A percentile compares a stretch with the other conserved stretches of the same genome.
Conservation (phyloP, 139 green algal genomes). For the Chlorokybus atmophyticus region DNA sequence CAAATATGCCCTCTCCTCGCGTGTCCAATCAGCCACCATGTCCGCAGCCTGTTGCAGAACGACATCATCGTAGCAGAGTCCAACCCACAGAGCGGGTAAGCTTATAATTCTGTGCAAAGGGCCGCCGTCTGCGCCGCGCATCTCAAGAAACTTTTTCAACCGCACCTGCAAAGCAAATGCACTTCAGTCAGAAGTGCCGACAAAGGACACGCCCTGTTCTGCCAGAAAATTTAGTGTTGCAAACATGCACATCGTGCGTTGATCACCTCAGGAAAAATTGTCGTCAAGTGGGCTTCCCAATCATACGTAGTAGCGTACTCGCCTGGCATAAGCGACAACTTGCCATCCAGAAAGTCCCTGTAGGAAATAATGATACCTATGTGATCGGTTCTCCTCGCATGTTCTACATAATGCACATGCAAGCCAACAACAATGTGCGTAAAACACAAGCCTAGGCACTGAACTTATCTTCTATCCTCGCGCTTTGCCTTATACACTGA, state of each 20-base stretch:
- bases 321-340: conserved; percentile 61
- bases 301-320: conserved; percentile 74
- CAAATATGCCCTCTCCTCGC: conserved; percentile 62
- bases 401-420: too few species aligned
- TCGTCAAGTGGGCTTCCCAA: conserved; percentile 92
- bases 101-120: conserved; percentile 80
- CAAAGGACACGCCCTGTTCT: too few species aligned
- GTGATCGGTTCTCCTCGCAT: too few species aligned
- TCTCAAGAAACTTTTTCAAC: conserved; percentile 92
- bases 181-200: too few species aligned
- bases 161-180: too few species aligned
- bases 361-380: too few species aligned
- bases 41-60: conserved; percentile 24
- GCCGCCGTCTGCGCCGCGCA: conserved; percentile 89
- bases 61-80: conserved; percentile 80
- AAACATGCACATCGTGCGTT: background rate
- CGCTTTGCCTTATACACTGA: too few species aligned
- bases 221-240: too few species aligned
- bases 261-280: conserved; percentile 76
- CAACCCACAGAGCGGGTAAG: conserved; percentile 64
- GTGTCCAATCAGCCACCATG: conserved; percentile 67
- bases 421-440: too few species aligned
- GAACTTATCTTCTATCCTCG: too few species aligned
- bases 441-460: too few species aligned
- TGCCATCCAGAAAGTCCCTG: conserved; percentile 82